phyloP scores from a whole-genome alignment of 2,329 filamentous ascomycete species.

The Coleophoma eucalyptorum region DNA sequence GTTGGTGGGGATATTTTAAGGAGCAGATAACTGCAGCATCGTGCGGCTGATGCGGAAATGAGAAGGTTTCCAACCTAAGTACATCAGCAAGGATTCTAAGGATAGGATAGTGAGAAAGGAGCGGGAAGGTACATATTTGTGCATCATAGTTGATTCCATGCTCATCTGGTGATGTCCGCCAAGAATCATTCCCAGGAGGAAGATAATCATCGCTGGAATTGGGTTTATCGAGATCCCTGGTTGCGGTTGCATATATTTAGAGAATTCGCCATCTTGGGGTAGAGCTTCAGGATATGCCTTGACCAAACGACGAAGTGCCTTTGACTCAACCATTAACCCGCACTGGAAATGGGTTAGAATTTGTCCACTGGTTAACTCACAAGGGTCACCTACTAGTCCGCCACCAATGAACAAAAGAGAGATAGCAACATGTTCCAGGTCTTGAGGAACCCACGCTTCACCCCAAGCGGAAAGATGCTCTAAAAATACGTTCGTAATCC shows the following conservation, averaged over 20 bases:
- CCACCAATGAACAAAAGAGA: conserved; percentile 6
- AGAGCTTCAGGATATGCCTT: conserved; percentile 4
- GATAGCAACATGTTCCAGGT: conserved; percentile 7
- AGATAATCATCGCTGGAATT: conserved; percentile 5
- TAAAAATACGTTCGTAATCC: conserved; percentile 6
- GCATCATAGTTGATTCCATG: conserved; percentile 4
- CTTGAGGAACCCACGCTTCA: conserved; percentile 1
- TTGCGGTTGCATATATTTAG: conserved; percentile 1
- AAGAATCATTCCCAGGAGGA: conserved; percentile 4
- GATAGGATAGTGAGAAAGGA: conserved; percentile 2
- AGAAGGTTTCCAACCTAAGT: conserved; percentile 4
- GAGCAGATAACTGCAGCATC: conserved; percentile 4
- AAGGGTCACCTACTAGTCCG: conserved; percentile 4
- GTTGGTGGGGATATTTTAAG: conserved; percentile 1
- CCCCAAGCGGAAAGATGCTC: conserved; percentile 6
- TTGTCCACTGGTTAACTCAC: conserved; percentile 2
- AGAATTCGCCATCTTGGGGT: conserved; percentile 1
- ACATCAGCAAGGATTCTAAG: conserved; percentile 6
- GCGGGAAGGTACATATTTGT: conserved; percentile 6
- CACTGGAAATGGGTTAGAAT: conserved; percentile 6
- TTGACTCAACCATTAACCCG: conserved; percentile 7
- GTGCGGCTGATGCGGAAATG: conserved; percentile 1
- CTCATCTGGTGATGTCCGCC: conserved; percentile 1
- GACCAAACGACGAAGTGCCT: conserved; percentile 5
- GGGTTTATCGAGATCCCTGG: conserved; percentile 2